These are phyloP conservation scores for Malus sylvestris DNA, from an alignment of 306 rosid genomes.

Conservation along the genomic window DNA sequence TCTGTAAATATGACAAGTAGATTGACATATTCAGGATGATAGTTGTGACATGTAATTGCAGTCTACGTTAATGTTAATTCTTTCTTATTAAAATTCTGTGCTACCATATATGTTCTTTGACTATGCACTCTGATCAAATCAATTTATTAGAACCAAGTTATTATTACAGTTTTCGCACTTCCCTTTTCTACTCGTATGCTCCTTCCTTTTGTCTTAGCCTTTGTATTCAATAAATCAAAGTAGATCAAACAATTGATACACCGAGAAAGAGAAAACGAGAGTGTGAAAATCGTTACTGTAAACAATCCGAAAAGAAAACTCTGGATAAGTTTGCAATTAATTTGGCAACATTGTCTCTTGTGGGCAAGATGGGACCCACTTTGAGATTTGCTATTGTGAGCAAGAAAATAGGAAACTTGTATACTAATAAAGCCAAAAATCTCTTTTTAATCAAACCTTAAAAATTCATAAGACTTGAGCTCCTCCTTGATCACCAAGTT, in stretches of 20 bases:
- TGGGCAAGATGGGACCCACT: background rate
- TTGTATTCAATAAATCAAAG: background rate
- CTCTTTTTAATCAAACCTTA: background rate
- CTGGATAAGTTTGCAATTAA: background rate
- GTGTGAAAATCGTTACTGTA: too few relatives aligned
- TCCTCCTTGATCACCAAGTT: too few relatives aligned
- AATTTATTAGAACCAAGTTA: background rate
- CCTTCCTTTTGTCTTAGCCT: too few relatives aligned
- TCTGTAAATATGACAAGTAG: background rate
- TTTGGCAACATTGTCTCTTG: background rate
- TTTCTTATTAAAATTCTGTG: background rate
- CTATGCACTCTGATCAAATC: background rate
- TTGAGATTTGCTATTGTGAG: background rate
- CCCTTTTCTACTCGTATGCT: background rate
- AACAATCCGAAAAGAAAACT: background rate
- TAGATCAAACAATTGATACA: background rate
- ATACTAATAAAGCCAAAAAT: background rate
- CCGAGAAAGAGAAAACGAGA: background rate
- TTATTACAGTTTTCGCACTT: background rate
- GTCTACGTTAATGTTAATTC: background rate
- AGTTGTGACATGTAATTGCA: background rate
- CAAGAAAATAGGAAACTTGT: background rate
- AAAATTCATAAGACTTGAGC: too few relatives aligned
- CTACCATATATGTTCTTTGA: background rate
- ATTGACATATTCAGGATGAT: too few relatives aligned